A percentile compares a stretch with the other conserved stretches of the same genome.
Evolutionary conservation across 2,329 filamentous ascomycete species (phyloP).

Genomic region (Talaromyces albobiverticillius): DNA sequence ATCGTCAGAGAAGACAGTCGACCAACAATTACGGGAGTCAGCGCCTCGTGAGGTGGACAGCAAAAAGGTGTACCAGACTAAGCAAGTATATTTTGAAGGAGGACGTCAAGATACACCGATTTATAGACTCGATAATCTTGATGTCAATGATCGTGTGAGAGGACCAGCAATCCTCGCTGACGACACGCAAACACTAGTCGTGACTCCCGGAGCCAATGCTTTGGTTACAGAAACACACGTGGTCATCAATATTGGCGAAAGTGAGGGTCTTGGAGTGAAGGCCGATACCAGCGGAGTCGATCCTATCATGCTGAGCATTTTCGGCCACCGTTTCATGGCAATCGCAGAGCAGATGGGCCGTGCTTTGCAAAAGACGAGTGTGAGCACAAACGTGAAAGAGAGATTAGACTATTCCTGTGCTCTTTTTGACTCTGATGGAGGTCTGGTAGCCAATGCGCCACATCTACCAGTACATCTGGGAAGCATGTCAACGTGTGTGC

Average conservation of each 20-base stretch:
- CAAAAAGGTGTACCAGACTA: constrained; percentile 64
- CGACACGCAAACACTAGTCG: constrained; percentile 72
- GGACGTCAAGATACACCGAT: constrained; percentile 75
- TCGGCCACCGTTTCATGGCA: constrained; percentile 79
- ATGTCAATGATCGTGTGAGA: constrained; percentile 67
- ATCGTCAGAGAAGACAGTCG: constrained; percentile 75
- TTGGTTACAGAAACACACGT: constrained; percentile 79
- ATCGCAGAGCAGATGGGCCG: constrained; percentile 84
- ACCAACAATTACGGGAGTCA: constrained; percentile 73
- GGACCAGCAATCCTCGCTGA: constrained; percentile 84
- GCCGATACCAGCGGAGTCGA: constrained; percentile 59
- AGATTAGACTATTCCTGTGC: constrained; percentile 75
- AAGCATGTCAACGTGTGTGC: constrained; percentile 76
- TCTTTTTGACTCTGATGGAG: constrained; percentile 68
- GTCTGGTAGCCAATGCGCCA: constrained; percentile 71
- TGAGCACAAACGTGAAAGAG: constrained; percentile 76
- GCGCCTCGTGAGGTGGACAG: constrained; percentile 56
- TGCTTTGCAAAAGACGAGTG: constrained; percentile 74
- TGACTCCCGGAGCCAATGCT: constrained; percentile 70
- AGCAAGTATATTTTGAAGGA: constrained; percentile 79
- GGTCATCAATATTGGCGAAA: constrained; percentile 70
- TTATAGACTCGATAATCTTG: constrained; percentile 74
- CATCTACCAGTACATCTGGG: constrained; percentile 76
- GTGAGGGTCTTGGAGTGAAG: constrained; percentile 46
- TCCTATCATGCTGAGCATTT: constrained; percentile 74